phyloP scores from a whole-genome alignment of 139 green algal genomes.

The Asterochloris sp. region DNA sequence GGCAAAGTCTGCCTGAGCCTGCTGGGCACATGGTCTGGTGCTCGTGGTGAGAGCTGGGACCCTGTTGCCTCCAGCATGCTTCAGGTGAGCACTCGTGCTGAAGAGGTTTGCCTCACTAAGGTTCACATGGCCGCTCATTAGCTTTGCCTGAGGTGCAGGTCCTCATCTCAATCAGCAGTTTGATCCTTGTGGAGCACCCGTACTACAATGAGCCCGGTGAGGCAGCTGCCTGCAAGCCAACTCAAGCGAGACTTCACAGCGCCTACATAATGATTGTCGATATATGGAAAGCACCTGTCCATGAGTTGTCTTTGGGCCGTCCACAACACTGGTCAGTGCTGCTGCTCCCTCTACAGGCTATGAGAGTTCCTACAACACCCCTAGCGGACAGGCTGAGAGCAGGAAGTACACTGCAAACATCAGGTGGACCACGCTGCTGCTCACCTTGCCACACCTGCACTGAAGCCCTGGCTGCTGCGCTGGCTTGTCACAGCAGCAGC shows the following conservation, averaged over 20 bases:
- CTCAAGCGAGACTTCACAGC: neutral
- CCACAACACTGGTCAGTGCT: neutral
- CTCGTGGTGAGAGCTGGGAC: slow-evolving; percentile 38
- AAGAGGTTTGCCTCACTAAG: neutral
- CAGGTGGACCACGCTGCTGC: neutral
- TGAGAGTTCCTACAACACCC: slow-evolving; percentile 19
- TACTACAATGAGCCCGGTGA: slow-evolving; percentile 40
- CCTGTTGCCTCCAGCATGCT: slow-evolving; percentile 53
- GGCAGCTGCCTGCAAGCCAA: neutral
- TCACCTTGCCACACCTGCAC: neutral
- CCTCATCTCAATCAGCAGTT: slow-evolving; percentile 40
- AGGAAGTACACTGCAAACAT: slow-evolving; percentile 22
- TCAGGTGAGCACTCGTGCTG: slow-evolving; percentile 32
- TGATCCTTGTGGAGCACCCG: slow-evolving; percentile 47
- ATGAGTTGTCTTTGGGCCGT: neutral
- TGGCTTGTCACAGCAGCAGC: neutral
- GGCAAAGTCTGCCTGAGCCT: slow-evolving; percentile 67
- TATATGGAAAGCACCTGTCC: neutral
- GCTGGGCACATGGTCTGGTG: slow-evolving; percentile 57
- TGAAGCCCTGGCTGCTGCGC: neutral
- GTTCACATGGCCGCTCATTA: neutral
- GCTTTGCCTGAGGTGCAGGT: slow-evolving; percentile 13
- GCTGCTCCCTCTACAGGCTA: slow-evolving; percentile 5
- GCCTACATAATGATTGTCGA: neutral
- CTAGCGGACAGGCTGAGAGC: neutral